Evolutionary conservation across 2,329 filamentous ascomycete genomes (phyloP), one percentile per base, ranked within the genome.

Genomic region (Talaromyces albobiverticillius): DNA sequence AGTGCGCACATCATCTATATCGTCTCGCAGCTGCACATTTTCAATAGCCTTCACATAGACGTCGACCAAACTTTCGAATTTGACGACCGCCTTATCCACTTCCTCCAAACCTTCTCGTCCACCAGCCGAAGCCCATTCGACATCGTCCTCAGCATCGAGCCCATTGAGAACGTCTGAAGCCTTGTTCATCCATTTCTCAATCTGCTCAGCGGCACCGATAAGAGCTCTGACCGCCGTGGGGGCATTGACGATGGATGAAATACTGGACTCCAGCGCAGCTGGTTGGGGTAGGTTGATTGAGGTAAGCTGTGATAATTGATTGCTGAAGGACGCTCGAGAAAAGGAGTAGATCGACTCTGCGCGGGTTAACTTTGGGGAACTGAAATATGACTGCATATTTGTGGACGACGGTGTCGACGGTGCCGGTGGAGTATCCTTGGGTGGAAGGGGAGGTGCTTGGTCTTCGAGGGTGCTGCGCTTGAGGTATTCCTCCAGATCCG

Each of bases 21-120:
- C 94, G 1, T 78, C 68, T 11, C 94, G 87, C 46, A 81, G 76
- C 70, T 97, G 92, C 40, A 99, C 78, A 58, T 92, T 86, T 67
- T 97, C 94, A 62, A 97, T 96, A n/a, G 93, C 91, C 56, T 85
- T 82, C 51, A 97, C 89, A 67, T 96, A 99, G 60, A 95, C 89
- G 63, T 92, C 90, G 66, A 97, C 90, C 53, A 99, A 79, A 49
- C 86, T 84, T 67, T 96, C 91, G 64, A 97, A 99, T 47, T 89
- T 86, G 34, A 81, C 77, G 57, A 97, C 93, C 20, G 93, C 83
- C 49, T 76, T 77, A 59, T 86, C 82, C 3, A 86, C 82, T 52
- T 84, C 82, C 11, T 76, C 75, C 32, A 79, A 59, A 8, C 76
- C 76, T 56, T 78, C 72, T 57, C 76, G 68, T 26, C 94, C 94